Percentiles rank a stretch among this genome's conserved stretches.
These are phyloP conservation scores for Neocatenulostroma microsporum DNA, from an alignment of 2,329 filamentous ascomycete genomes.

Conservation along the genomic window DNA sequence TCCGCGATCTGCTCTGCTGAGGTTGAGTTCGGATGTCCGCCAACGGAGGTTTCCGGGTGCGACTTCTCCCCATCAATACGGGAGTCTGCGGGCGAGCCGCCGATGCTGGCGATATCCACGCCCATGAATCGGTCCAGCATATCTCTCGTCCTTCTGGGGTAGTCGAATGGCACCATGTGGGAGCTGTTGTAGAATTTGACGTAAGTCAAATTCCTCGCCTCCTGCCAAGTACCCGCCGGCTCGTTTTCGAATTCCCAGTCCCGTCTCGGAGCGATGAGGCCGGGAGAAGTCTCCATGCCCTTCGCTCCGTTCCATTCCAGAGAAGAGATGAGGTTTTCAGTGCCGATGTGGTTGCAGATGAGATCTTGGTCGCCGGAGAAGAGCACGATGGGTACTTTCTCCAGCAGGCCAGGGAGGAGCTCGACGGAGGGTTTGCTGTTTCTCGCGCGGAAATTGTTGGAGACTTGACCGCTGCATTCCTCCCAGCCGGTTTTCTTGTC, in stretches of 20 bases:
- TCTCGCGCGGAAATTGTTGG: slow-evolving; percentile 58
- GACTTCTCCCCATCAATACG: slow-evolving; percentile 79
- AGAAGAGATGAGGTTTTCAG: slow-evolving; percentile 80
- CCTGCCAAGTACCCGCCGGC: slow-evolving; percentile 83
- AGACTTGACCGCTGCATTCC: slow-evolving; percentile 79
- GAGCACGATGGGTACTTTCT: slow-evolving; percentile 69
- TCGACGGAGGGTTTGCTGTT: slow-evolving; percentile 66
- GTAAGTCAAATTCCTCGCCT: slow-evolving; percentile 91
- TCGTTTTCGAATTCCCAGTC: slow-evolving; percentile 93
- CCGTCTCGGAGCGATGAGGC: slow-evolving; percentile 82
- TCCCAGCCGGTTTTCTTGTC: slow-evolving; percentile 83
- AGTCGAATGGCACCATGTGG: slow-evolving; percentile 98
- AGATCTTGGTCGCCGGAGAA: slow-evolving; percentile 92
- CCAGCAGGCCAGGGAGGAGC: slow-evolving; percentile 69
- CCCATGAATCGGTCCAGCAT: slow-evolving; percentile 97
- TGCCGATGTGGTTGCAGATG: slow-evolving; percentile 96
- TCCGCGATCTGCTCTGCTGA: slow-evolving; percentile 60
- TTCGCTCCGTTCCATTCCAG: slow-evolving; percentile 87
- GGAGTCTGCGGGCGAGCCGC: slow-evolving; percentile 69
- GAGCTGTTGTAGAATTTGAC: slow-evolving; percentile 91
- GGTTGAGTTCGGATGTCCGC: slow-evolving; percentile 45
- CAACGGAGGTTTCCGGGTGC: slow-evolving; percentile 62
- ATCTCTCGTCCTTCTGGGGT: slow-evolving; percentile 74
- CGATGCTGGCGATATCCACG: slow-evolving; percentile 84
- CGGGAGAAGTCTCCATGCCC: slow-evolving; percentile 80